These are phyloP conservation scores for Henckelia pumila DNA, from an alignment of 257 asterid species.

Conservation along the genomic window DNA sequence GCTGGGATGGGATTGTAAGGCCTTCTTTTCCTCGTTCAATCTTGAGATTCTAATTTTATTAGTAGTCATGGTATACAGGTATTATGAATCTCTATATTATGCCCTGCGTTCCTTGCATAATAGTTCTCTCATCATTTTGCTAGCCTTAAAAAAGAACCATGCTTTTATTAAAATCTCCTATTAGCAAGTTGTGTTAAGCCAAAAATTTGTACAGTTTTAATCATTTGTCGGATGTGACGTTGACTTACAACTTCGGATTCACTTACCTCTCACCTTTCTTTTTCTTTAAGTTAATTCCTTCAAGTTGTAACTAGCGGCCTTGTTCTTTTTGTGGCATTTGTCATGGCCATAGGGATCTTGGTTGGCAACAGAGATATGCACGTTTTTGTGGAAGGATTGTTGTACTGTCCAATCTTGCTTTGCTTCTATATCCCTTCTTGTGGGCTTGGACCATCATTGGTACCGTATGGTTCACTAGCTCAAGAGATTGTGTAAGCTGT, in stretches of 20 bases:
- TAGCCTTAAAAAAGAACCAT: conserved; percentile 10
- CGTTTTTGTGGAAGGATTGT: conserved; percentile 83
- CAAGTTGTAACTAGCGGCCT: not conserved
- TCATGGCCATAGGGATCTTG: conserved; percentile 67
- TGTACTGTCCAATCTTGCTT: conserved; percentile 70
- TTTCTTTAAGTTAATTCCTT: conserved; percentile 3
- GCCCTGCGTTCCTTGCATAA: not conserved
- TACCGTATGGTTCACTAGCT: conserved; percentile 81
- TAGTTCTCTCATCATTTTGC: not conserved
- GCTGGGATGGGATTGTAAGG: conserved; percentile 99
- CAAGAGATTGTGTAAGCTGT: conserved; percentile 70
- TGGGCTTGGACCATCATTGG: conserved; percentile 82
- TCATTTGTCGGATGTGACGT: no score
- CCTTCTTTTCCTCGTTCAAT: conserved; percentile 6
- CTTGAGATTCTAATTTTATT: not conserved
- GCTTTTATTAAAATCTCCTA: not conserved
- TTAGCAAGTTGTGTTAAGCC: not conserved
- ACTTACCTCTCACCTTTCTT: not conserved
- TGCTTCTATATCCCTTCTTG: conserved; percentile 83
- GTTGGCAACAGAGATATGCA: conserved; percentile 81
- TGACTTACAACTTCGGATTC: not conserved
- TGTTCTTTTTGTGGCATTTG: not conserved
- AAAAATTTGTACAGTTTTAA: no score
- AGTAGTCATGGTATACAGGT: not conserved
- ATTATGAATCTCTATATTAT: not conserved